These are phyloP conservation scores for Lyophyllum semitale DNA, from an alignment of 768 basidiomycete genomes.

Conservation along the genomic window DNA sequence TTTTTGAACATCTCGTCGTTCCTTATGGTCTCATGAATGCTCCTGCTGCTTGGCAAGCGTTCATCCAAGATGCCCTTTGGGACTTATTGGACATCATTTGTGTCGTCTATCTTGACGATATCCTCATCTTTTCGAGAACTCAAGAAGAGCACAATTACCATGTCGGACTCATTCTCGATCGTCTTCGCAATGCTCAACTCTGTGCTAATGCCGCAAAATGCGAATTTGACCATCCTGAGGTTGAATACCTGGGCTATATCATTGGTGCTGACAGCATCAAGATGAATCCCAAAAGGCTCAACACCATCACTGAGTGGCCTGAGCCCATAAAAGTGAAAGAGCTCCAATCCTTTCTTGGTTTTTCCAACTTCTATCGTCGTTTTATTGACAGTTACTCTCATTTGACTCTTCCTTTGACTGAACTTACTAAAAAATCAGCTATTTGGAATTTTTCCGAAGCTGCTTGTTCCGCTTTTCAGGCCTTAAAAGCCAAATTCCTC, in stretches of 20 bases:
- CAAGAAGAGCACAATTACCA: constrained; percentile 33
- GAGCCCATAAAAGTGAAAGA: constrained; percentile 24
- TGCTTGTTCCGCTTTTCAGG: constrained; percentile 32
- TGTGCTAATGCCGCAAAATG: constrained; percentile 41
- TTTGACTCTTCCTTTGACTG: constrained; percentile 23
- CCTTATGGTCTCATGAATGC: constrained; percentile 38
- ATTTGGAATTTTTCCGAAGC: constrained; percentile 25
- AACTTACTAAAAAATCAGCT: constrained; percentile 22
- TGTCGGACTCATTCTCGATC: constrained; percentile 33
- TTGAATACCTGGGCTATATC: constrained; percentile 45
- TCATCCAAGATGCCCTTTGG: constrained; percentile 40
- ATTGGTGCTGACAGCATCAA: constrained; percentile 27
- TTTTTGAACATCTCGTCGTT: constrained; percentile 39
- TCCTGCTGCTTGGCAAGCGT: constrained; percentile 42
- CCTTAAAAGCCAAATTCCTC: background rate
- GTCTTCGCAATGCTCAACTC: constrained; percentile 26
- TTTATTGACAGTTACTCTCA: constrained; percentile 28
- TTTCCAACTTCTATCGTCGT: constrained; percentile 30
- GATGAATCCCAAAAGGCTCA: constrained; percentile 42
- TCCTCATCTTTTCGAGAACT: constrained; percentile 42
- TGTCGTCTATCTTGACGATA: too few species aligned
- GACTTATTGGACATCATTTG: constrained; percentile 36
- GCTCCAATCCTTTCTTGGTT: constrained; percentile 37
- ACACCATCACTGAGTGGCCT: constrained; percentile 37
- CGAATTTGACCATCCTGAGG: constrained; percentile 33